A percentile compares a stretch with the other conserved stretches of the same genome.
phyloP scores from a whole-genome alignment of 73 alveolate genomes.

The Breviolum minutum region DNA sequence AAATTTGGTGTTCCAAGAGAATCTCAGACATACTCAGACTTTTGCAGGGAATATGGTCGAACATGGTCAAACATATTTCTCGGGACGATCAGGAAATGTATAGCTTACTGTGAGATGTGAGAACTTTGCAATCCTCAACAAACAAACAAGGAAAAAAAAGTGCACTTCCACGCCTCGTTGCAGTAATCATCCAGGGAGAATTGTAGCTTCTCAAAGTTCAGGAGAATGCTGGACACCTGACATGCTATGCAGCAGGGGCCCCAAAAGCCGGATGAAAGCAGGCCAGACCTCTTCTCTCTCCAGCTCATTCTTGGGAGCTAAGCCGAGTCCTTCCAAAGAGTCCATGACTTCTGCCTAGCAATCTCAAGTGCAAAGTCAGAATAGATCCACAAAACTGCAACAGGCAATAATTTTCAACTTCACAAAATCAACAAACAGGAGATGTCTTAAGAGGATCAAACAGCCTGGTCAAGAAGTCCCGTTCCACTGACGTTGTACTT shows the following conservation, averaged over 20 bases:
- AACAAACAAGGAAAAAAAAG: neutral
- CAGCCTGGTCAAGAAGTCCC: slow-evolving; percentile 42
- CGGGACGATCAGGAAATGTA: no score
- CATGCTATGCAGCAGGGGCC: neutral
- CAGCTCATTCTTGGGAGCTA: slow-evolving; percentile 21
- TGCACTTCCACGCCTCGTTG: slow-evolving; percentile 3
- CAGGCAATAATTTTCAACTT: neutral
- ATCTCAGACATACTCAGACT: no score
- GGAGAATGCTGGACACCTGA: slow-evolving; percentile 24
- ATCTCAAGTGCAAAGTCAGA: no score
- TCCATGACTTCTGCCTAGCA: slow-evolving; percentile 16
- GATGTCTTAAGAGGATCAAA: no score
- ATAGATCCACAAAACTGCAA: neutral
- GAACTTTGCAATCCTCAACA: neutral
- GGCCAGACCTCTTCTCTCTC: slow-evolving; percentile 25
- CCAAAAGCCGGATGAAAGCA: neutral
- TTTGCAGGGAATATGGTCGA: no score
- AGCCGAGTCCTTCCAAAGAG: slow-evolving; percentile 32
- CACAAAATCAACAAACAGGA: no score
- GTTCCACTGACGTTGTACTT: slow-evolving; percentile 46
- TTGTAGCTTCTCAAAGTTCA: slow-evolving; percentile 9
- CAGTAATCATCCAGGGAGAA: slow-evolving; percentile 29
- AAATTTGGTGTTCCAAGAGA: no score
- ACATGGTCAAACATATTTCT: no score
- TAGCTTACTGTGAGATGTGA: no score